phyloP scores from a whole-genome alignment of 2,329 filamentous ascomycete species.

The Thermomyces lanuginosus region DNA sequence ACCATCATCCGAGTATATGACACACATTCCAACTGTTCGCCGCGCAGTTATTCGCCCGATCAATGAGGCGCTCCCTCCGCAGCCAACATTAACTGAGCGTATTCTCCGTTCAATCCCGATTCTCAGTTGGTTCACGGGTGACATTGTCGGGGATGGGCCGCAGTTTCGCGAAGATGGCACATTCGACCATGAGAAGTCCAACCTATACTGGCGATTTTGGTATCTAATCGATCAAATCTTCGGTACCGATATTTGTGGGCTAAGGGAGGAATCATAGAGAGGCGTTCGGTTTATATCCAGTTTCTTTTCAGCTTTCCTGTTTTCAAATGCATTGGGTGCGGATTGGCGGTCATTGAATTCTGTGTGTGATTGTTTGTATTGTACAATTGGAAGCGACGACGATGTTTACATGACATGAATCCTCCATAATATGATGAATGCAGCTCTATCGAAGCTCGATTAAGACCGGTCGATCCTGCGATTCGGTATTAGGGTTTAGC shows the following conservation, averaged over 20 bases:
- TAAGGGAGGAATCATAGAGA: slow-evolving; percentile 34
- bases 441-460: too few species aligned
- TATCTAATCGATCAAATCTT: slow-evolving; percentile 39
- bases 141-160: slow-evolving; percentile 32
- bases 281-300: neutral
- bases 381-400: too few species aligned
- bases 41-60: slow-evolving; percentile 49
- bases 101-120: slow-evolving; percentile 51
- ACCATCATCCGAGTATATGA: slow-evolving; percentile 31
- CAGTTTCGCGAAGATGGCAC: slow-evolving; percentile 29
- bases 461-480: too few species aligned
- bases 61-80: slow-evolving; percentile 53
- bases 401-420: too few species aligned
- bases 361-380: too few species aligned
- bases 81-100: slow-evolving; percentile 48
- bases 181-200: slow-evolving; percentile 54
- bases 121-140: slow-evolving; percentile 52
- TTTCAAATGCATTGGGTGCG: too few species aligned
- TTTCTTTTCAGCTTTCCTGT: too few species aligned
- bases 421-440: too few species aligned
- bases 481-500: slow-evolving; percentile 22
- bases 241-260: slow-evolving; percentile 46
- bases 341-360: neutral
- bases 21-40: slow-evolving; percentile 50
- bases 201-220: slow-evolving; percentile 45